phyloP scores from a whole-genome alignment of 2,329 filamentous ascomycete species.

The Sclerotinia borealis region DNA sequence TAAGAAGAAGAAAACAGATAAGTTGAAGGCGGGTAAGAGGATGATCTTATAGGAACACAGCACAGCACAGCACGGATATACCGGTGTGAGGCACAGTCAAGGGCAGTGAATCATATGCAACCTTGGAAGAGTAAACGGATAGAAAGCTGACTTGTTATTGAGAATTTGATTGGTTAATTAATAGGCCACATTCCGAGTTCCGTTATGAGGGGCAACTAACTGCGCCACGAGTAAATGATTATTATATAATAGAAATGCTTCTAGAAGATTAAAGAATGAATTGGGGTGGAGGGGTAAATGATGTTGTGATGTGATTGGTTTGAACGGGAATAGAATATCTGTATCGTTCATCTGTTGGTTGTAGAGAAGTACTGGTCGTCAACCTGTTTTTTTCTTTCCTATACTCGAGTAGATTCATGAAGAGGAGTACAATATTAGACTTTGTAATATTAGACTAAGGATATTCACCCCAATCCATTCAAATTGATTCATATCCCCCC shows the following conservation, averaged over 20 bases:
- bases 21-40: background rate
- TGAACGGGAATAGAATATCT: background rate
- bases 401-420: no score
- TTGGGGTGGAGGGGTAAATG: background rate
- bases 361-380: no score
- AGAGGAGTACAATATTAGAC: no score
- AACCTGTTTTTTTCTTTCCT: no score
- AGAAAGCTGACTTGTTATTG: background rate
- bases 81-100: background rate
- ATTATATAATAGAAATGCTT: background rate
- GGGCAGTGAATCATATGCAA: conserved; percentile 3
- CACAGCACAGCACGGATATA: background rate
- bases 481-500: no score
- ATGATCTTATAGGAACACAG: background rate
- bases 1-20: background rate
- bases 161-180: background rate
- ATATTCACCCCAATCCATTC: no score
- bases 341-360: background rate
- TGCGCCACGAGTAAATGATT: background rate
- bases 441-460: no score
- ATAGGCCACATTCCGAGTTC: background rate
- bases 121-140: background rate
- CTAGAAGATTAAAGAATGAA: background rate
- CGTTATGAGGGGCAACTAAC: background rate
- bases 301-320: background rate